Conservation (phyloP, 2,329 filamentous ascomycete species). For the Aureobasidium uvarum region DNA sequence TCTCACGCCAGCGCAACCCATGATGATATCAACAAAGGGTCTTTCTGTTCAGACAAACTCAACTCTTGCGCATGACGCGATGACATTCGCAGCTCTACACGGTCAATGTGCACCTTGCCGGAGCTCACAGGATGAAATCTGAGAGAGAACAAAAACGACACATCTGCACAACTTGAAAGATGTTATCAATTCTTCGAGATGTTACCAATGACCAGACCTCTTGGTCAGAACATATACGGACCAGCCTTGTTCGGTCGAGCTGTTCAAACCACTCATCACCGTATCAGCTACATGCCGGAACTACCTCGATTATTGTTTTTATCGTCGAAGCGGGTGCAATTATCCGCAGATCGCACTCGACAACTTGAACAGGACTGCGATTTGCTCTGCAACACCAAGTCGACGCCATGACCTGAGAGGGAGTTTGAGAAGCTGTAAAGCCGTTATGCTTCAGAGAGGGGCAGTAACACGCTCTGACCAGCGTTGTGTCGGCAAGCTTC, state of each 20-base stretch:
- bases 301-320: neutral
- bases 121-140: too few species aligned
- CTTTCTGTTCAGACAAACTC: too few species aligned
- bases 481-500: neutral
- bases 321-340: neutral
- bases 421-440: conserved; percentile 11
- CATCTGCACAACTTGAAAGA: neutral
- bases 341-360: neutral
- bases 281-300: neutral
- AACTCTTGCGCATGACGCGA: neutral
- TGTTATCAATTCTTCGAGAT: neutral
- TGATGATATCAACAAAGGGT: neutral
- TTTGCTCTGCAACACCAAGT: neutral
- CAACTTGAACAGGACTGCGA: neutral
- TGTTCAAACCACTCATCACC: neutral
- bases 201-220: neutral
- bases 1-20: neutral
- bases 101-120: neutral
- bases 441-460: conserved; percentile 6
- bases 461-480: neutral
- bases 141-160: neutral
- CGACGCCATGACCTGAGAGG: neutral
- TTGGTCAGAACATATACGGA: neutral
- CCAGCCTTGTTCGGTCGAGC: neutral
- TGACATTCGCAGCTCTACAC: neutral